Percentiles rank a stretch among this genome's conserved stretches.
phyloP scores from a whole-genome alignment of 352 stramenopile species.

The Nothophytophthora sp. region DNA sequence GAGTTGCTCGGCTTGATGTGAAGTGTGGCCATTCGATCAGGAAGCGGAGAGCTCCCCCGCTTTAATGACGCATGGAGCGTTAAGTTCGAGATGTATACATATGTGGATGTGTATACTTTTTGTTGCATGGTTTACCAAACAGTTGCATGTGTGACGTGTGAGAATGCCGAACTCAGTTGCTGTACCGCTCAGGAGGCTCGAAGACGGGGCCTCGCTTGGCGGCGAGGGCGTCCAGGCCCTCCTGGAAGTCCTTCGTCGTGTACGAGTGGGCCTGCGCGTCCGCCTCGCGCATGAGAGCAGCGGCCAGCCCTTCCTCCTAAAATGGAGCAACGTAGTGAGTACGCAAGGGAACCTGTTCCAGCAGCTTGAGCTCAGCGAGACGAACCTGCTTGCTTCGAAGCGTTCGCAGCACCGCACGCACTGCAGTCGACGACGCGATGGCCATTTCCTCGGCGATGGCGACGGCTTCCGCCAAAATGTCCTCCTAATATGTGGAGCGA shows the following conservation, averaged over 20 bases:
- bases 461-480: constrained; percentile 51
- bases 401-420: constrained; percentile 64
- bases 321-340: background rate
- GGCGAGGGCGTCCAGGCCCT: constrained; percentile 74
- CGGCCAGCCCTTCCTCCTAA: constrained; percentile 66
- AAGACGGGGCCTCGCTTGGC: constrained; percentile 71
- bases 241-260: constrained; percentile 69
- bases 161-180: too few relatives aligned
- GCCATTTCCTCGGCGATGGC: constrained; percentile 63
- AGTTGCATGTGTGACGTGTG: too few relatives aligned
- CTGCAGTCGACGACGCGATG: constrained; percentile 58
- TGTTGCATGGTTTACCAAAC: too few relatives aligned
- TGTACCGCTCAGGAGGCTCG: constrained; percentile 42
- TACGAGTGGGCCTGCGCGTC: constrained; percentile 86
- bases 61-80: constrained; percentile 6
- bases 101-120: too few relatives aligned
- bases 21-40: background rate
- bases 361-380: background rate
- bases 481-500: constrained; percentile 12
- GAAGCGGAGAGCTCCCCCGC: constrained; percentile 7
- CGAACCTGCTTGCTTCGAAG: constrained; percentile 51
- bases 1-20: too few relatives aligned
- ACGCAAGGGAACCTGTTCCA: background rate
- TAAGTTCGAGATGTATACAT: too few relatives aligned
- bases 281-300: constrained; percentile 70